phyloP scores from a whole-genome alignment of 139 green algal genomes.

The Chlamydomonas incerta region DNA sequence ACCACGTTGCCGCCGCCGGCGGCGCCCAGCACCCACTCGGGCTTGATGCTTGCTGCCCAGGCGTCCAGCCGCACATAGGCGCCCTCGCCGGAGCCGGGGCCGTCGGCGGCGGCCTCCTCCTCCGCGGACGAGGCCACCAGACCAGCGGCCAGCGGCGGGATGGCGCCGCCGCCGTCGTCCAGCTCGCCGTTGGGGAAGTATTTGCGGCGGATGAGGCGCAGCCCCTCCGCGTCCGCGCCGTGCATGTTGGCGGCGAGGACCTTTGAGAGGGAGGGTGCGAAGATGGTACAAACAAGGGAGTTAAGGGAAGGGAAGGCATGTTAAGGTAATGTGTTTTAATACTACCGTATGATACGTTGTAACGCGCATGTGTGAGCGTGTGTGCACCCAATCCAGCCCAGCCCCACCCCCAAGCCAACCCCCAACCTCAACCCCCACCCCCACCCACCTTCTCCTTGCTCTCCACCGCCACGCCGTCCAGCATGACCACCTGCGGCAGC shows the following conservation, averaged over 20 bases:
- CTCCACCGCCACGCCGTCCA: slow-evolving; percentile 57
- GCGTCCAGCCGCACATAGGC: slow-evolving; percentile 46
- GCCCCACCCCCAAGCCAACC: no score
- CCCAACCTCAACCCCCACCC: no score
- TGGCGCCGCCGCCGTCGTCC: slow-evolving; percentile 67
- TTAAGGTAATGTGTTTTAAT: no score
- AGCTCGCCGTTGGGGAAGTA: slow-evolving; percentile 74
- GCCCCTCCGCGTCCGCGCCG: slow-evolving; percentile 64
- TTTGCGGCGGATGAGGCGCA: slow-evolving; percentile 59
- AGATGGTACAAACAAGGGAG: no score
- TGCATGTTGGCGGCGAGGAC: slow-evolving; percentile 69
- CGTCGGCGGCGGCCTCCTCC: slow-evolving; percentile 47
- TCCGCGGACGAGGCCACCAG: slow-evolving; percentile 54
- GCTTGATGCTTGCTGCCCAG: slow-evolving; percentile 33
- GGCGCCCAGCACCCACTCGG: neutral
- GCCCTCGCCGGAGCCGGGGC: neutral
- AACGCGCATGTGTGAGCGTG: no score
- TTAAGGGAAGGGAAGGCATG: no score
- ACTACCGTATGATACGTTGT: neutral
- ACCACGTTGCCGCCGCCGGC: neutral
- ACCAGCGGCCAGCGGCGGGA: slow-evolving; percentile 64
- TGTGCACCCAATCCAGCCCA: no score
- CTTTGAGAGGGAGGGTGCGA: neutral
- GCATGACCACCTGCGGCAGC: slow-evolving; percentile 62
- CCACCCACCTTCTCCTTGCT: slow-evolving; percentile 62